phyloP scores from a whole-genome alignment of 2,329 filamentous ascomycete genomes.

The Leptographium procerum region DNA sequence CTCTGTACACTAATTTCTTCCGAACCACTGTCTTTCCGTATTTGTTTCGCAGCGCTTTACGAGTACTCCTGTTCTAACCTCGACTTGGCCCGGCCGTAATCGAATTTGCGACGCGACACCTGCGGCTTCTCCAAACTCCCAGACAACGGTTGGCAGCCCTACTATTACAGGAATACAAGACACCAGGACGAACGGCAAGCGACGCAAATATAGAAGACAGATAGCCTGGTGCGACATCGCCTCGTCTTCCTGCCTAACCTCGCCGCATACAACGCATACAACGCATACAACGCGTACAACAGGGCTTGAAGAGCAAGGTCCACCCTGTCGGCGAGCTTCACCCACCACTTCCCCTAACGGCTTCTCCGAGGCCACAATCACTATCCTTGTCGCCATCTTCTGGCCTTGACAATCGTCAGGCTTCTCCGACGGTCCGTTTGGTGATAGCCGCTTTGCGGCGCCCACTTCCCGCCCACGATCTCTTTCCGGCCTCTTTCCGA shows the following conservation, averaged over 20 bases:
- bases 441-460: too few species aligned
- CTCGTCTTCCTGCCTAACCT: not conserved
- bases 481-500: not conserved
- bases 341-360: too few species aligned
- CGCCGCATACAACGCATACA: too few species aligned
- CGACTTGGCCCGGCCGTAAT: not conserved
- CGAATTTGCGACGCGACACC: not conserved
- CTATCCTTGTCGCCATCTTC: too few species aligned
- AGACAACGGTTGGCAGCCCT: not conserved
- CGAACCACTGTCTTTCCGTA: not conserved
- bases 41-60: not conserved
- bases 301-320: not conserved
- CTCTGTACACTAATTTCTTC: conserved; percentile 1
- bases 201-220: not conserved
- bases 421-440: too few species aligned
- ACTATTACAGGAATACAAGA: not conserved
- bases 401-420: too few species aligned
- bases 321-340: not conserved
- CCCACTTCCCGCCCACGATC: not conserved
- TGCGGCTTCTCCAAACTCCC: not conserved
- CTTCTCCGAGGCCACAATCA: too few species aligned
- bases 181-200: not conserved
- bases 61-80: not conserved
- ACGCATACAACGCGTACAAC: not conserved
- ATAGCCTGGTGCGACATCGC: not conserved